Percentiles rank a stretch among this genome's conserved stretches.
Evolutionary conservation across 2,329 filamentous ascomycete species (phyloP).

Genomic region (Herpotrichia juniperi): DNA sequence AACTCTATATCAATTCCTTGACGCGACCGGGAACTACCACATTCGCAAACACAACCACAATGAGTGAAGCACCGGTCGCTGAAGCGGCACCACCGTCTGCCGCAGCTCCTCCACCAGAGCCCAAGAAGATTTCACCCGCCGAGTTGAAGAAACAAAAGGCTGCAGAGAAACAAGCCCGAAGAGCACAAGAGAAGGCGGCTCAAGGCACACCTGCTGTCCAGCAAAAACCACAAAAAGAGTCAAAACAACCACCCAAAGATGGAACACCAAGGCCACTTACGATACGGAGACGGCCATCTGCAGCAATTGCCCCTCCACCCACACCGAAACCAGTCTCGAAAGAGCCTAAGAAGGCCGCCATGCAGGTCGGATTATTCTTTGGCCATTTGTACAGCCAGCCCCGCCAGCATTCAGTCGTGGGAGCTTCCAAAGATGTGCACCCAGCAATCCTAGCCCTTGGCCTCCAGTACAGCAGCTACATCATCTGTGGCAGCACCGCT

Average conservation of each 20-base stretch:
- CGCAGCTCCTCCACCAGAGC: constrained; percentile 14
- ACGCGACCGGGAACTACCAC: background rate
- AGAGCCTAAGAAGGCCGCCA: constrained; percentile 49
- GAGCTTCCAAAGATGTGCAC: constrained; percentile 75
- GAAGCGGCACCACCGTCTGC: constrained; percentile 20
- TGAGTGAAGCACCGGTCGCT: constrained; percentile 32
- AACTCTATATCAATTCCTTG: constrained; percentile 12
- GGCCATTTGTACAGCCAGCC: constrained; percentile 82
- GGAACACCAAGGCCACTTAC: constrained; percentile 40
- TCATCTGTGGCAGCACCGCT: constrained; percentile 86
- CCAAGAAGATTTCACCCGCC: constrained; percentile 69
- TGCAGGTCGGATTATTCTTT: constrained; percentile 68
- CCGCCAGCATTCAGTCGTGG: constrained; percentile 67
- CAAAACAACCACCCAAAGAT: constrained; percentile 40
- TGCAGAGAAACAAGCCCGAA: constrained; percentile 86
- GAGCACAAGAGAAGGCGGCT: constrained; percentile 70
- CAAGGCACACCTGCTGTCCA: constrained; percentile 41
- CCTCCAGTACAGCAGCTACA: constrained; percentile 87
- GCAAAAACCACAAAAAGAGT: constrained; percentile 46
- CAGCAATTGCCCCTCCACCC: constrained; percentile 36
- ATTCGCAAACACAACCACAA: constrained; percentile 10
- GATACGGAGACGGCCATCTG: constrained; percentile 37
- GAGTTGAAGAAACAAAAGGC: constrained; percentile 89
- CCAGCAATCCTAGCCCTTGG: constrained; percentile 84
- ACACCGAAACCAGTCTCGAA: constrained; percentile 36